Evolutionary conservation across 148 eudicot genomes (phyloP).

Genomic region (Simmondsia chinensis): DNA sequence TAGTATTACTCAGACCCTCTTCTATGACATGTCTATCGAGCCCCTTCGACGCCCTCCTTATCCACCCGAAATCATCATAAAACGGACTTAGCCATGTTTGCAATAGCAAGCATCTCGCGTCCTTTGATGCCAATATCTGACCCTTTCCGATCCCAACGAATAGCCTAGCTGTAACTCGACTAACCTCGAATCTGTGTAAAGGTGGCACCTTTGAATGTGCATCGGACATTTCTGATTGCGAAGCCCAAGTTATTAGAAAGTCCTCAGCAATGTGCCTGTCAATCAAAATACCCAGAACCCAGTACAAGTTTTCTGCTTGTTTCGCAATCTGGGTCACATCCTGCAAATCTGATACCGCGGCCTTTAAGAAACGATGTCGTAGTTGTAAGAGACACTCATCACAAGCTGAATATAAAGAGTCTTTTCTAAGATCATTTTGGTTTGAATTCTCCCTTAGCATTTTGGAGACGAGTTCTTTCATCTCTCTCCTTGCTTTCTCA

Average conservation of each 20-base stretch:
- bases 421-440: slow-evolving; percentile 68
- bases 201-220: slow-evolving; percentile 76
- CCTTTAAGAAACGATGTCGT: slow-evolving; percentile 35
- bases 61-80: slow-evolving; percentile 96
- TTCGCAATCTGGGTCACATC: slow-evolving; percentile 63
- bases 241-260: slow-evolving; percentile 68
- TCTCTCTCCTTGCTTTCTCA: slow-evolving; percentile 91
- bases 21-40: slow-evolving; percentile 85
- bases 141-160: slow-evolving; percentile 91
- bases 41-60: slow-evolving; percentile 82
- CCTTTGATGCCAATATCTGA: slow-evolving; percentile 78
- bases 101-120: slow-evolving; percentile 57
- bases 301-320: slow-evolving; percentile 81
- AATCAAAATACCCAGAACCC: slow-evolving; percentile 81
- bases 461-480: slow-evolving; percentile 75
- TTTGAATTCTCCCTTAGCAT: slow-evolving; percentile 76
- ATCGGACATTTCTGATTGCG: slow-evolving; percentile 56
- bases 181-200: slow-evolving; percentile 68
- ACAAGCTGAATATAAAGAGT: slow-evolving; percentile 75
- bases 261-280: slow-evolving; percentile 83
- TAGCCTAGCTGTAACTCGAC: slow-evolving; percentile 75
- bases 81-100: slow-evolving; percentile 89
- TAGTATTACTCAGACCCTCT: slow-evolving; percentile 85
- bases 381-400: slow-evolving; percentile 63
- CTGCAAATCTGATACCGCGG: slow-evolving; percentile 41